phyloP scores from a whole-genome alignment of 495 filamentous ascomycete genomes.

The Talaromyces thailandensis region DNA sequence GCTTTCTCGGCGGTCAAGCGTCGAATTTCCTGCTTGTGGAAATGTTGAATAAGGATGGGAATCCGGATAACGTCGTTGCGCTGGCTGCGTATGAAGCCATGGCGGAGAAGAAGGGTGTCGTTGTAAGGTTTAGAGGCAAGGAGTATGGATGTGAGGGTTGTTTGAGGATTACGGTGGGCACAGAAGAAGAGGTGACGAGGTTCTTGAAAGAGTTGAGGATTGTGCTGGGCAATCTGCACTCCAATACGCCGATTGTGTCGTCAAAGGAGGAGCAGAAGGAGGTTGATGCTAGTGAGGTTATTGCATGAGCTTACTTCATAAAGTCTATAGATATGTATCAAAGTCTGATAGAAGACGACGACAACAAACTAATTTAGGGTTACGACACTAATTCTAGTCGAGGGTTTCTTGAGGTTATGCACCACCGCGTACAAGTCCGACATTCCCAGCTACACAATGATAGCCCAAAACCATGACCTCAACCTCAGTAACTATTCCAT shows the following conservation, averaged over 20 bases:
- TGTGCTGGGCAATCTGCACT: slow-evolving; percentile 45
- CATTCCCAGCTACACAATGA: background rate
- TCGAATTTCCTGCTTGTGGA: slow-evolving; percentile 88
- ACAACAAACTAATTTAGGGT: background rate
- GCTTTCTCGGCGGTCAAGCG: slow-evolving; percentile 68
- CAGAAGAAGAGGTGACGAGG: slow-evolving; percentile 70
- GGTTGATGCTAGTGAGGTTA: slow-evolving; percentile 17
- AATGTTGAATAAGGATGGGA: slow-evolving; percentile 57
- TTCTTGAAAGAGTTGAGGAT: slow-evolving; percentile 60
- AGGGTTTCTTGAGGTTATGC: background rate
- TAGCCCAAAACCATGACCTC: background rate
- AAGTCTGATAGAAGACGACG: no score
- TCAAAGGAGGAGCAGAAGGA: slow-evolving; percentile 19
- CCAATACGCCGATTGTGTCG: slow-evolving; percentile 17
- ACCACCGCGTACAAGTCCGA: background rate
- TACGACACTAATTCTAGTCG: background rate
- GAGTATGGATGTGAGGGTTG: slow-evolving; percentile 86
- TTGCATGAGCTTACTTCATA: slow-evolving; percentile 6
- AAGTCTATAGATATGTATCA: background rate
- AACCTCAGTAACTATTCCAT: background rate
- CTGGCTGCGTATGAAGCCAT: slow-evolving; percentile 70
- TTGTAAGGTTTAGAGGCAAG: slow-evolving; percentile 88
- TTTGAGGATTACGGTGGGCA: slow-evolving; percentile 86
- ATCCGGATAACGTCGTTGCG: slow-evolving; percentile 69
- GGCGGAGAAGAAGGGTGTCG: slow-evolving; percentile 81